Conservation (phyloP, 2,329 filamentous ascomycete genomes). For the Diaporthe amygdali region DNA sequence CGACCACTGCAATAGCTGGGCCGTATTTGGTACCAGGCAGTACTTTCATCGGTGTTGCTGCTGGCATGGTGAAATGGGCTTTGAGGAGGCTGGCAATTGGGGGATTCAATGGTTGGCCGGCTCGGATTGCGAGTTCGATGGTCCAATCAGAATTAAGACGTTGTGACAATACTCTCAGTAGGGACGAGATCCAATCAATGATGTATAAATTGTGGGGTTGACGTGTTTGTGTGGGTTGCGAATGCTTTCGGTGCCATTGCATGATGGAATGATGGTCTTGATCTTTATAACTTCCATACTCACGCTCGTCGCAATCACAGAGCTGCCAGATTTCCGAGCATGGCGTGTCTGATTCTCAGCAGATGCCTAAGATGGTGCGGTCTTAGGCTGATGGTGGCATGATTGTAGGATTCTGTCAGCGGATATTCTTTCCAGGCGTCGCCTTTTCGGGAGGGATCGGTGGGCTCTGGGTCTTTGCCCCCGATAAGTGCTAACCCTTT, state of each 20-base stretch:
- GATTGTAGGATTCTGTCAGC: conserved; percentile 21
- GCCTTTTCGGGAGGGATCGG: neutral
- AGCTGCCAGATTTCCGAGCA: neutral
- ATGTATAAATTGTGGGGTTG: neutral
- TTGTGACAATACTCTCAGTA: neutral
- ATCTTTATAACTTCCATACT: conserved; percentile 10
- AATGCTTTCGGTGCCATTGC: neutral
- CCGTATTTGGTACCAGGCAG: conserved; percentile 21
- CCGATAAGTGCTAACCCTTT: conserved; percentile 8
- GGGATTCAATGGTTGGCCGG: neutral
- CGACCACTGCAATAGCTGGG: conserved; percentile 9
- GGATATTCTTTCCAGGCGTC: conserved; percentile 12
- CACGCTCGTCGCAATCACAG: neutral
- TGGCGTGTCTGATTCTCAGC: conserved; percentile 10
- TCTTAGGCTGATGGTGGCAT: conserved; percentile 20
- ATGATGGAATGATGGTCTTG: neutral
- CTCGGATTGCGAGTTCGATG: neutral
- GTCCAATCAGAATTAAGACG: neutral
- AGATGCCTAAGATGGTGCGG: conserved; percentile 5
- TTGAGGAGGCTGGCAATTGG: neutral
- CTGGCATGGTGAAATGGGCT: neutral
- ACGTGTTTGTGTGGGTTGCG: neutral
- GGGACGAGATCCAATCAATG: neutral
- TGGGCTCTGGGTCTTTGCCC: neutral
- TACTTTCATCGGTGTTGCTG: conserved; percentile 8